Conservation (phyloP, 805 yeast genomes). For the Brettanomyces anomalus region DNA sequence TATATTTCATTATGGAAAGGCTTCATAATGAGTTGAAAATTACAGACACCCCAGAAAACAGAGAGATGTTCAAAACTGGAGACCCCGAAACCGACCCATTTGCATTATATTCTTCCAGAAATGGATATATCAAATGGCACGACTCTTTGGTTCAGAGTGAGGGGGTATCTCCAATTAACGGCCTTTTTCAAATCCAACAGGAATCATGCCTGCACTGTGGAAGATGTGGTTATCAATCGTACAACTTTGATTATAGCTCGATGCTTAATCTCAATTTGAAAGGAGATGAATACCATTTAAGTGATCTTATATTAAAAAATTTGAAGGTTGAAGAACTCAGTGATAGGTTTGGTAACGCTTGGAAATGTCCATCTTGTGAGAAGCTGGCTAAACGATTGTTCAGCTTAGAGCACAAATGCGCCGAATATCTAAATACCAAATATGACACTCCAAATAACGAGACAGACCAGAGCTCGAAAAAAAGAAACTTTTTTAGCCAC, state of each 20-base stretch:
- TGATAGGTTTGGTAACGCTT: constrained; percentile 62
- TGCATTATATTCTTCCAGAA: constrained; percentile 17
- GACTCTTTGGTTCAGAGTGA: constrained; percentile 41
- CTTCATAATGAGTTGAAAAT: constrained; percentile 54
- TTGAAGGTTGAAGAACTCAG: constrained; percentile 54
- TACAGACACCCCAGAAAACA: constrained; percentile 15
- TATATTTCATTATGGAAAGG: constrained; percentile 56
- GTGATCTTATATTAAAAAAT: constrained; percentile 56
- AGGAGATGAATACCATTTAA: constrained; percentile 26
- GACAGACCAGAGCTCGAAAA: constrained; percentile 2
- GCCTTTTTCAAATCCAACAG: constrained; percentile 63
- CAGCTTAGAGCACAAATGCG: constrained; percentile 4
- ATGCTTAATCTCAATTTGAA: constrained; percentile 23
- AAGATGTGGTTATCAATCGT: constrained; percentile 53
- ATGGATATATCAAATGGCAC: constrained; percentile 53
- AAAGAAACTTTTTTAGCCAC: constrained; percentile 24
- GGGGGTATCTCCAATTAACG: constrained; percentile 61
- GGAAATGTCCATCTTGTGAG: constrained; percentile 74
- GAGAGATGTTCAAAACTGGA: constrained; percentile 15
- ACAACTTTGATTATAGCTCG: constrained; percentile 35
- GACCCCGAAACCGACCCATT: constrained; percentile 20
- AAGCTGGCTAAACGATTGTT: constrained; percentile 17
- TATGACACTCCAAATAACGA: background rate
- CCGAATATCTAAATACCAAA: background rate
- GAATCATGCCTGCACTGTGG: constrained; percentile 57